Evolutionary conservation across 257 asterid genomes (phyloP).

Genomic region (Solanum boliviense): DNA sequence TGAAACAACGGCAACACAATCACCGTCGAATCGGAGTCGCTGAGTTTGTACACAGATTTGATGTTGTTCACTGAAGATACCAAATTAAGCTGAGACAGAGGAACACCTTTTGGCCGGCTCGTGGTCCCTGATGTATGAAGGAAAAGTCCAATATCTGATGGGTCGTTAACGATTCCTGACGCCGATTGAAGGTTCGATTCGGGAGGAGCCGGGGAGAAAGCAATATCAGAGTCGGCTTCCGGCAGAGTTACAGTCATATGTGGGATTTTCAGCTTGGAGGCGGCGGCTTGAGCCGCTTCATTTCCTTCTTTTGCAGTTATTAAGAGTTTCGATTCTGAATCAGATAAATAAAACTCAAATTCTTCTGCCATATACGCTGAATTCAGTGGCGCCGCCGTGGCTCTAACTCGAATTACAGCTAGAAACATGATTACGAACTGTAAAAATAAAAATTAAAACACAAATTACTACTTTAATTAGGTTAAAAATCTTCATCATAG

Average conservation of each 20-base stretch:
- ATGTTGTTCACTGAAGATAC: conserved; percentile 69
- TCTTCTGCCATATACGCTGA: conserved; percentile 97
- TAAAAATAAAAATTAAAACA: conserved; percentile 7
- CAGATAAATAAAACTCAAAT: conserved; percentile 81
- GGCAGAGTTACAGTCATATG: conserved; percentile 50
- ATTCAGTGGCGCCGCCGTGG: conserved; percentile 92
- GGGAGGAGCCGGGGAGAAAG: conserved; percentile 27
- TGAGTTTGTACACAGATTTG: conserved; percentile 56
- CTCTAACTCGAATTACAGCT: conserved; percentile 77
- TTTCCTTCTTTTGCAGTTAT: conserved; percentile 74
- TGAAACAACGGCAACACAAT: conserved; percentile 88
- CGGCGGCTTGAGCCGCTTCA: conserved; percentile 82
- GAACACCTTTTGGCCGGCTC: conserved; percentile 96
- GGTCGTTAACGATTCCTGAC: conserved; percentile 45
- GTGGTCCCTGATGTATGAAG: conserved; percentile 99
- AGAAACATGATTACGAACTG: conserved; percentile 78
- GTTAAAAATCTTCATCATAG: not conserved
- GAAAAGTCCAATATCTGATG: conserved; percentile 72
- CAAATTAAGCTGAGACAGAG: conserved; percentile 69
- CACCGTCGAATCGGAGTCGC: conserved; percentile 73
- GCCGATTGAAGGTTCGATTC: conserved; percentile 20
- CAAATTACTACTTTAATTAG: not conserved
- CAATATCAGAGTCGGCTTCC: conserved; percentile 32
- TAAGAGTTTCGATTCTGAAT: conserved; percentile 71
- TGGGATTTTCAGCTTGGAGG: conserved; percentile 65